A percentile compares a stretch with the other conserved stretches of the same genome.
Conservation (phyloP, 2,329 filamentous ascomycete genomes). For the Thermoascus crustaceus region DNA sequence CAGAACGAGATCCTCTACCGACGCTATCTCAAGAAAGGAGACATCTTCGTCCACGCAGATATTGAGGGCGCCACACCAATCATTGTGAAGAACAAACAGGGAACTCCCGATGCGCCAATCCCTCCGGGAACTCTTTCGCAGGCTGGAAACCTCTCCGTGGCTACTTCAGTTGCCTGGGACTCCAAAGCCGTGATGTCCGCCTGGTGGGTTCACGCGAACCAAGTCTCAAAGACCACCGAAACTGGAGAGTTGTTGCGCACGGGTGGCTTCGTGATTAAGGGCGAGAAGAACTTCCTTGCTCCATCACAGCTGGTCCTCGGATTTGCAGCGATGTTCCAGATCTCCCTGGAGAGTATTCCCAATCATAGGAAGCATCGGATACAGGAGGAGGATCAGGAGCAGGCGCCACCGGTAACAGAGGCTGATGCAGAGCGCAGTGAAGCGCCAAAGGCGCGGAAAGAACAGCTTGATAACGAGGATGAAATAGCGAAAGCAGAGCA, state of each 20-base stretch:
- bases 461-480: constrained; percentile 18
- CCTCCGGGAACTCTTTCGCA: constrained; percentile 86
- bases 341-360: constrained; percentile 78
- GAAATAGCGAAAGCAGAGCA: constrained; percentile 22
- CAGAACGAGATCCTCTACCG: constrained; percentile 92
- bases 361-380: constrained; percentile 69
- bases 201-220: constrained; percentile 88
- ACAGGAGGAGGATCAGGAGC: constrained; percentile 28
- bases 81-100: constrained; percentile 79
- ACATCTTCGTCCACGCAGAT: constrained; percentile 88
- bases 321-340: constrained; percentile 76
- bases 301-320: constrained; percentile 82
- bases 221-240: constrained; percentile 77
- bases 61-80: constrained; percentile 75
- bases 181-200: constrained; percentile 92
- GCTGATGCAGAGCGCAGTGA: constrained; percentile 15
- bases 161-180: constrained; percentile 86
- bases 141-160: constrained; percentile 76
- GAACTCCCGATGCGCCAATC: constrained; percentile 72
- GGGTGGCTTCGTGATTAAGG: constrained; percentile 72
- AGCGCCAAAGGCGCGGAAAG: constrained; percentile 13
- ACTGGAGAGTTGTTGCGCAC: constrained; percentile 71
- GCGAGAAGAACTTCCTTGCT: constrained; percentile 84
- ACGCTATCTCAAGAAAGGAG: constrained; percentile 75
- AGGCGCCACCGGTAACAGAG: constrained; percentile 3